These are phyloP conservation scores for Pelargonium citronellum DNA, from an alignment of 441 rosid genomes.

Conservation along the genomic window DNA sequence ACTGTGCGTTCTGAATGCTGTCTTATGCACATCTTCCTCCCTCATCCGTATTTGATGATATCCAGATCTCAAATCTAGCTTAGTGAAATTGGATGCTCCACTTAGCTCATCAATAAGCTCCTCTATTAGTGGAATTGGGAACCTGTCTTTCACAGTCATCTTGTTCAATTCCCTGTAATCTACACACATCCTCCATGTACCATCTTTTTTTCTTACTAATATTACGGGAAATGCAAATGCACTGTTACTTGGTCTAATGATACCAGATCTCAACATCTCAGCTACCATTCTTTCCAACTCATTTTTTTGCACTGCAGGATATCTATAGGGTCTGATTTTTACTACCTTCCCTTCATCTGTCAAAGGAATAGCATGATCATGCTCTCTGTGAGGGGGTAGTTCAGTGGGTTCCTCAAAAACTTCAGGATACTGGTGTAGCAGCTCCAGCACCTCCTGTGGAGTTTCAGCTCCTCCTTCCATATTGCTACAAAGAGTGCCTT, in stretches of 20 bases:
- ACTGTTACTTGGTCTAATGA: background rate
- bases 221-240: background rate
- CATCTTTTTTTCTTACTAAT: background rate
- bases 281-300: background rate
- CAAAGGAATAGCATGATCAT: background rate
- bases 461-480: too few species aligned
- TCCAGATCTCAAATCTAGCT: background rate
- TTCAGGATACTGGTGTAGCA: too few species aligned
- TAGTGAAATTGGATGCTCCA: background rate
- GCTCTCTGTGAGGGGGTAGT: background rate
- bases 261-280: background rate
- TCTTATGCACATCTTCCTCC: background rate
- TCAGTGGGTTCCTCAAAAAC: too few species aligned
- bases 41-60: background rate
- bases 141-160: slow-evolving; percentile 1
- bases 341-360: background rate
- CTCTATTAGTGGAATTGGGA: background rate
- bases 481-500: too few species aligned
- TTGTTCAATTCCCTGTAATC: background rate
- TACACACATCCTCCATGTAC: background rate
- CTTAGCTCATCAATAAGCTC: background rate
- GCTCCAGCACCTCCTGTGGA: too few species aligned
- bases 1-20: background rate
- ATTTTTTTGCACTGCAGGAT: background rate
- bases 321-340: background rate